phyloP scores from a whole-genome alignment of 148 eudicot species.

The Rhododendron molle region DNA sequence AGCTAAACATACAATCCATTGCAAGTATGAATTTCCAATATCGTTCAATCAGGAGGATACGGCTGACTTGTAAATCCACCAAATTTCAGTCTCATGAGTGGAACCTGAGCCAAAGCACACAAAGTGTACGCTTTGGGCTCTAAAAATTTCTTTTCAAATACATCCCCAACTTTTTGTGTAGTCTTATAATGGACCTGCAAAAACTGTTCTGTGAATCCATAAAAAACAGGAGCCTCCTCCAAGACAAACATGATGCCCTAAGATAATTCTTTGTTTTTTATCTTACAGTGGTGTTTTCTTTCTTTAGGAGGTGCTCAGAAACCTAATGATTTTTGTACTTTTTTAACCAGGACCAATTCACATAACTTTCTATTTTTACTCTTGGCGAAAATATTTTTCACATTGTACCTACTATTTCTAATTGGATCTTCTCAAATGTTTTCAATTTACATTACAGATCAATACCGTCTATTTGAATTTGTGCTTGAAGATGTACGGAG shows the following conservation, averaged over 20 bases:
- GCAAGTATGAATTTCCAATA: not conserved
- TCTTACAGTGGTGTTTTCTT: not conserved
- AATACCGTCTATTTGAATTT: not conserved
- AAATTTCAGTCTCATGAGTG: not conserved
- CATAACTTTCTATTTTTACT: not conserved
- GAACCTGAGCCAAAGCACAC: not conserved
- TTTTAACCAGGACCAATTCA: not conserved
- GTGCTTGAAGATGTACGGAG: not conserved
- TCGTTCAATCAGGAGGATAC: not conserved
- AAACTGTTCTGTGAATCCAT: not conserved
- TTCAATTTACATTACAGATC: not conserved
- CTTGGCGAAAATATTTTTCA: too few relatives aligned
- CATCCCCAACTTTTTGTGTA: not conserved
- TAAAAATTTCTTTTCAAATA: not conserved
- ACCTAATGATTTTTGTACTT: not conserved
- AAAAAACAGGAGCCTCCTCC: not conserved
- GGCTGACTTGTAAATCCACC: not conserved
- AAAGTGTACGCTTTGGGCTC: not conserved
- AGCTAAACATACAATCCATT: not conserved
- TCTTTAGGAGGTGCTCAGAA: not conserved
- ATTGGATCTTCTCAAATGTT: not conserved
- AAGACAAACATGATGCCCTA: not conserved
- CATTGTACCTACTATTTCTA: too few relatives aligned
- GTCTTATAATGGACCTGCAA: not conserved
- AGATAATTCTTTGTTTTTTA: not conserved